Evolutionary conservation across 139 green algal species (phyloP).

Genomic region (Picochlorum sp.): DNA sequence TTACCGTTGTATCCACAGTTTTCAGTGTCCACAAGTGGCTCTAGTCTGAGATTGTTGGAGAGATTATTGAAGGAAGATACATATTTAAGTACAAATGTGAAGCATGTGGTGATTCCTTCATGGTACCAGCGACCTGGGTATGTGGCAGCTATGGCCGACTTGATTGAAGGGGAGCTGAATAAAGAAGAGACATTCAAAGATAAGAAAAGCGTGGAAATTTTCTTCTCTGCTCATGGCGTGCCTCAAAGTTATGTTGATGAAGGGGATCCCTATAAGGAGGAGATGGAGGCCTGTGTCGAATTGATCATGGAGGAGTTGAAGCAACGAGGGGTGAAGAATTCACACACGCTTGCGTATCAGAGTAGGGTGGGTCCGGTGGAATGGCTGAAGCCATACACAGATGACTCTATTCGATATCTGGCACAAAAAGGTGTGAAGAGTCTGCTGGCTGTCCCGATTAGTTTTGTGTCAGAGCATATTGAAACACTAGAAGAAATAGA

Average conservation of each 20-base stretch:
- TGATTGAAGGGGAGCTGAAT: conserved; percentile 76
- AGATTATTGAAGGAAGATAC: conserved; percentile 52
- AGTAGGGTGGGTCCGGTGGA: conserved; percentile 89
- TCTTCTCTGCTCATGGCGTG: conserved; percentile 97
- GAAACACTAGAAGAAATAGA: conserved; percentile 99
- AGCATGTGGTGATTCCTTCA: conserved; percentile 42
- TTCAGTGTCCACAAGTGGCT: conserved; percentile 89
- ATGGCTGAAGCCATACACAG: conserved; percentile 98
- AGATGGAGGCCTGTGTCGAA: conserved; percentile 97
- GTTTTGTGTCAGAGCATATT: conserved; percentile 98
- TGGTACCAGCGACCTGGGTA: conserved; percentile 89
- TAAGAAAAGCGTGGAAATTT: conserved; percentile 54
- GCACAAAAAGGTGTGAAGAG: conserved; percentile 54
- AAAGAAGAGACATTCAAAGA: conserved; percentile 35
- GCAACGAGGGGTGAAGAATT: conserved; percentile 61
- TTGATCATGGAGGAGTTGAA: conserved; percentile 89
- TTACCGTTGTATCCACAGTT: conserved; percentile 96
- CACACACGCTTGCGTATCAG: conserved; percentile 96
- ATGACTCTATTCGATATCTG: conserved; percentile 89
- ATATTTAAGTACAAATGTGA: conserved; percentile 16
- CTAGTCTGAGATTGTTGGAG: conserved; percentile 85
- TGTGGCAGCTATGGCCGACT: conserved; percentile 84
- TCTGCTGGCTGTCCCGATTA: conserved; percentile 93
- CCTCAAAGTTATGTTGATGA: conserved; percentile 91
- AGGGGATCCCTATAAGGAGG: conserved; percentile 93